Evolutionary conservation across 345 rosid genomes (phyloP).

Genomic region (Dimocarpus longan): DNA sequence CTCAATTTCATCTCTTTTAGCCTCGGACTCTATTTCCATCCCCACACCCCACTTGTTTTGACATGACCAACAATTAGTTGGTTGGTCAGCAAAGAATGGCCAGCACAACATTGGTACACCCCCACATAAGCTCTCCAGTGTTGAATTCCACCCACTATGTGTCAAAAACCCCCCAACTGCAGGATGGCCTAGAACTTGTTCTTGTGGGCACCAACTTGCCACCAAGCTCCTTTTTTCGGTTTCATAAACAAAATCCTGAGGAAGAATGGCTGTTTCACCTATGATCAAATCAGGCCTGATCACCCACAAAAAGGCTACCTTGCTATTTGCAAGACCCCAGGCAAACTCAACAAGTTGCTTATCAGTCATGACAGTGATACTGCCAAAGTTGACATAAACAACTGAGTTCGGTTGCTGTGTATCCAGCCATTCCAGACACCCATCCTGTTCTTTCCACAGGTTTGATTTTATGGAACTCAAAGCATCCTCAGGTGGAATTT

Average conservation of each 20-base stretch:
- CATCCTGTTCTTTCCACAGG: slow-evolving; percentile 13
- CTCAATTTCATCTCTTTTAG: slow-evolving; percentile 22
- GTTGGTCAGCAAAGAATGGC: neutral
- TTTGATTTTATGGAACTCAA: neutral
- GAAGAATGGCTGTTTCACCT: slow-evolving; percentile 13
- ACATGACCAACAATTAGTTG: neutral
- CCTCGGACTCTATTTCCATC: slow-evolving; percentile 17
- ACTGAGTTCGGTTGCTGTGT: slow-evolving; percentile 1
- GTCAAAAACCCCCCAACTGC: neutral
- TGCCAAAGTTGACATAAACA: slow-evolving; percentile 13
- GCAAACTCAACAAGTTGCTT: slow-evolving; percentile 24
- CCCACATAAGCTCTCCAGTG: neutral
- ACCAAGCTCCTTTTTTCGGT: neutral
- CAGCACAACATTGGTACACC: neutral
- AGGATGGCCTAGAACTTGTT: neutral
- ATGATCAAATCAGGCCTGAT: slow-evolving; percentile 25
- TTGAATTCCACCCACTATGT: slow-evolving; percentile 2
- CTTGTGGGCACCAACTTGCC: slow-evolving; percentile 11
- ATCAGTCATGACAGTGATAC: slow-evolving; percentile 12
- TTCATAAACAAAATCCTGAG: neutral
- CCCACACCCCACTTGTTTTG: slow-evolving; percentile 11
- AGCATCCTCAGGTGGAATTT: neutral
- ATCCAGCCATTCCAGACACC: slow-evolving; percentile 17
- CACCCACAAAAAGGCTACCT: slow-evolving; percentile 22
- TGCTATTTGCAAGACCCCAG: slow-evolving; percentile 31